Base-by-base conservation (phyloP, 768 basidiomycete species). In the Russula sp. region DNA sequence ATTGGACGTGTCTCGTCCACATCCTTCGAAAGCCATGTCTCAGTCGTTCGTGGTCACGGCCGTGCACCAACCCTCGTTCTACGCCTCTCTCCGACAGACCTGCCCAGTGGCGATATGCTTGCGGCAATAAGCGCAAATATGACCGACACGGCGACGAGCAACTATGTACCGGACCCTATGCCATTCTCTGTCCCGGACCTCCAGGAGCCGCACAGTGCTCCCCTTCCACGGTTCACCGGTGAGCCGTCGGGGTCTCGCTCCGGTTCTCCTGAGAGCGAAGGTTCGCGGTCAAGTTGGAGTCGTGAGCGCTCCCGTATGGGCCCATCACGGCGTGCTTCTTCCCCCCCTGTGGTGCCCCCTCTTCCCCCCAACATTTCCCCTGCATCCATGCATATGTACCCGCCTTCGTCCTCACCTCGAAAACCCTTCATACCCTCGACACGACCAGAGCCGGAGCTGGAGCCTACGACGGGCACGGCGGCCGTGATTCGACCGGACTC, bases 31-130 rank as follows among this genome's bases (percentile, higher is more conserved):
- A 59, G 22, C 28, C 57, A 20, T 40, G 63, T 69, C 18, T 64
- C 66, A 2, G 57, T 65, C 24, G 18, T 55, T n/a, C 53, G 11
- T 20, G 14, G 28, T 36, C 46, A 18, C 42, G 52, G 51, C 40
- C 63, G 49, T 34, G 63, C 63, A 20, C 66, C 68, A 11, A 68
- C 68, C 10, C 68, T 69, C n/a, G 51, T 64, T 18, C 42, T 69
- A 13, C 56, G 54, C 32, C 57, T 67, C 48, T 59, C 68, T 18
- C 28, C 60, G 16, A 28, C 36, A 32, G 13, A 22, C 24, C 36
- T 67, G n/a, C 53, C 56, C 2, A 53, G 22, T n/a, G 49, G 49
- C 18, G 49, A 59, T 8, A 53, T 62, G 0, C 44, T 69, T n/a
- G 61, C 61, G 24, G 53, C 40, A 7, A 50, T 55, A 32, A 36